Evolutionary conservation across 2,329 filamentous ascomycete species (phyloP).

Genomic region (Trichoderma arundinaceum): DNA sequence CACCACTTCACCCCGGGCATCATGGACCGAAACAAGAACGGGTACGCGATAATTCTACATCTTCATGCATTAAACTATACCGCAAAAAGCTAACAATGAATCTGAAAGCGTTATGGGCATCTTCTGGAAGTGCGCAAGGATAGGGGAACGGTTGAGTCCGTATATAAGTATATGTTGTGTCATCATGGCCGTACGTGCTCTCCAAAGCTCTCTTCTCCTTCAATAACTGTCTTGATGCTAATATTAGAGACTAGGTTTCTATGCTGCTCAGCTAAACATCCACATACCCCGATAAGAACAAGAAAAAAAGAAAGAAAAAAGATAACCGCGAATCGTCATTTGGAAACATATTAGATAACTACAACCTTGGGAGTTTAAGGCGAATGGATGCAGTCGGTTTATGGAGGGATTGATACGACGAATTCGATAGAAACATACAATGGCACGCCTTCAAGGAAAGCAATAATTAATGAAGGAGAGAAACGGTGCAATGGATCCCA

Average conservation of each 20-base stretch:
- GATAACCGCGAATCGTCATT: neutral
- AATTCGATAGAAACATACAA: conserved; percentile 8
- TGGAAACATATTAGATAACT: neutral
- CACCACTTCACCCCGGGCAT: conserved; percentile 88
- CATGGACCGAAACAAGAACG: conserved; percentile 91
- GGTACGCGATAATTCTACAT: conserved; percentile 57
- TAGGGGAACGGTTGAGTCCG: conserved; percentile 91
- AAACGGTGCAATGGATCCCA: neutral
- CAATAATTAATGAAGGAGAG: neutral
- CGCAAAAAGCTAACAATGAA: conserved; percentile 4
- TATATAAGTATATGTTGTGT: conserved; percentile 95
- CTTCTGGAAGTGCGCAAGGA: conserved; percentile 94
- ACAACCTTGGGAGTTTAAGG: neutral
- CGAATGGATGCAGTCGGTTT: neutral
- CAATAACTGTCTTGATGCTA: neutral
- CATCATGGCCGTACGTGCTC: conserved; percentile 78
- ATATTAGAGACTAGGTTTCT: conserved; percentile 40
- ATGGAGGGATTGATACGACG: neutral
- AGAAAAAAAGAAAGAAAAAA: neutral
- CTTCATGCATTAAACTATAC: neutral
- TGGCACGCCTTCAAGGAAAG: neutral
- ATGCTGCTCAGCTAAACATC: conserved; percentile 47
- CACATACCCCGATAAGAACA: neutral
- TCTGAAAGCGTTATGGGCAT: conserved; percentile 73
- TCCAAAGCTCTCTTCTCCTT: neutral